Evolutionary conservation across 2,329 filamentous ascomycete genomes (phyloP).

Genomic region (Fusarium buxicola): DNA sequence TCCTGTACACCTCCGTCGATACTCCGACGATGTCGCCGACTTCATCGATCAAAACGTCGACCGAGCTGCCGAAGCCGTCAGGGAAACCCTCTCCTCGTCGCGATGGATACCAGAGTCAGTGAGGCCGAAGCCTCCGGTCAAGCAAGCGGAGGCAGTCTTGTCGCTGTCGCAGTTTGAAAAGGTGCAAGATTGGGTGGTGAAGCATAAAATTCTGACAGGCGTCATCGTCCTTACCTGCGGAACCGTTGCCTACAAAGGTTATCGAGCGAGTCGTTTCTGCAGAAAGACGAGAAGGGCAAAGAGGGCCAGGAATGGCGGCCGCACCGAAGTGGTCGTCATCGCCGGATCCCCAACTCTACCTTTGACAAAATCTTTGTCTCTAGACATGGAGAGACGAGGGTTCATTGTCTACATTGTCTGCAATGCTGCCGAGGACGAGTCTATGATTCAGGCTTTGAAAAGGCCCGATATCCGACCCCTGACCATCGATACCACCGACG

Average conservation of each 20-base stretch:
- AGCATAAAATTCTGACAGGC: slow-evolving; percentile 79
- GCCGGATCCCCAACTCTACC: slow-evolving; percentile 89
- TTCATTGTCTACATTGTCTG: slow-evolving; percentile 95
- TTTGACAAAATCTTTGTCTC: slow-evolving; percentile 82
- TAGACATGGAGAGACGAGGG: slow-evolving; percentile 89
- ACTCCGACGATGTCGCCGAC: slow-evolving; percentile 79
- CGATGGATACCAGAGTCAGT: slow-evolving; percentile 79
- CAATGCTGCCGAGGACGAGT: slow-evolving; percentile 85
- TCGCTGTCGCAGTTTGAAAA: slow-evolving; percentile 59
- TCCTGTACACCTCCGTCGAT: slow-evolving; percentile 73
- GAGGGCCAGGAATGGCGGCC: slow-evolving; percentile 83
- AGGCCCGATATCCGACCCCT: slow-evolving; percentile 85
- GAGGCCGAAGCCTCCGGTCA: slow-evolving; percentile 65
- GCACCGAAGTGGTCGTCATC: slow-evolving; percentile 87
- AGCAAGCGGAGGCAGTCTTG: slow-evolving; percentile 50
- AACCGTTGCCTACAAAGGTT: slow-evolving; percentile 67
- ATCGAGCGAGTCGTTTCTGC: slow-evolving; percentile 65
- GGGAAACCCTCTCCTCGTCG: slow-evolving; percentile 74
- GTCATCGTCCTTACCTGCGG: slow-evolving; percentile 77
- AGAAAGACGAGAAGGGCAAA: slow-evolving; percentile 79
- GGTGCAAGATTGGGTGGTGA: slow-evolving; percentile 76
- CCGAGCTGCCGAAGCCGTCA: slow-evolving; percentile 75
- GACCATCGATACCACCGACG: slow-evolving; percentile 84
- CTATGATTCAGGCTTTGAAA: slow-evolving; percentile 79
- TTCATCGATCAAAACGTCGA: slow-evolving; percentile 87